These are phyloP conservation scores for Cladosporium colombiae DNA, from an alignment of 2,329 filamentous ascomycete genomes.

Conservation along the genomic window DNA sequence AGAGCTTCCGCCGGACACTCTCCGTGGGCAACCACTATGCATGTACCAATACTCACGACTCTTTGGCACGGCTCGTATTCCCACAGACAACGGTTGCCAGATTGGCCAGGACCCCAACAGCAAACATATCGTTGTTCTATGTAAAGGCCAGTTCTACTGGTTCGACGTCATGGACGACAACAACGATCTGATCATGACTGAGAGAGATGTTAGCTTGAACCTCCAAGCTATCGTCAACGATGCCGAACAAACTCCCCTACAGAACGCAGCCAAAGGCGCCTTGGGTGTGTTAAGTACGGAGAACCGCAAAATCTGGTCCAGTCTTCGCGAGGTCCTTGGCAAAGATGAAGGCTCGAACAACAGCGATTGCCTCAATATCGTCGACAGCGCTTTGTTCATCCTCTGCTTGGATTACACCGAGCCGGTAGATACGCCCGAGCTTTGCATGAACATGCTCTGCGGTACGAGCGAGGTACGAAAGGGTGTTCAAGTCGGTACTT, in stretches of 20 bases:
- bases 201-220: conserved; percentile 89
- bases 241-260: conserved; percentile 82
- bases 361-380: conserved; percentile 90
- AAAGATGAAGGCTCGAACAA: conserved; percentile 89
- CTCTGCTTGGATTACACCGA: conserved; percentile 92
- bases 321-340: conserved; percentile 82
- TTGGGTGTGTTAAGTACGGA: conserved; percentile 93
- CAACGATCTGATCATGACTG: conserved; percentile 93
- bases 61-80: conserved; percentile 92
- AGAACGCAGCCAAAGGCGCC: conserved; percentile 92
- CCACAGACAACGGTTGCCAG: conserved; percentile 90
- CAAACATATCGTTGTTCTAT: conserved; percentile 90
- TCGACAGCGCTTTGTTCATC: conserved; percentile 90
- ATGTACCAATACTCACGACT: conserved; percentile 98
- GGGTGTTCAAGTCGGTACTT: conserved; percentile 94
- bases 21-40: conserved; percentile 82
- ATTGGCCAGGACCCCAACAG: conserved; percentile 94
- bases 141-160: conserved; percentile 97
- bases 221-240: conserved; percentile 90
- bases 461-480: conserved; percentile 88
- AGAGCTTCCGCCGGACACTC: conserved; percentile 83
- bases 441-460: conserved; percentile 99
- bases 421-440: conserved; percentile 72
- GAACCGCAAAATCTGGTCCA: conserved; percentile 94
- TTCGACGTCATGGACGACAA: conserved; percentile 96